phyloP scores from a whole-genome alignment of 306 rosid species.

The Castanopsis chinensis region DNA sequence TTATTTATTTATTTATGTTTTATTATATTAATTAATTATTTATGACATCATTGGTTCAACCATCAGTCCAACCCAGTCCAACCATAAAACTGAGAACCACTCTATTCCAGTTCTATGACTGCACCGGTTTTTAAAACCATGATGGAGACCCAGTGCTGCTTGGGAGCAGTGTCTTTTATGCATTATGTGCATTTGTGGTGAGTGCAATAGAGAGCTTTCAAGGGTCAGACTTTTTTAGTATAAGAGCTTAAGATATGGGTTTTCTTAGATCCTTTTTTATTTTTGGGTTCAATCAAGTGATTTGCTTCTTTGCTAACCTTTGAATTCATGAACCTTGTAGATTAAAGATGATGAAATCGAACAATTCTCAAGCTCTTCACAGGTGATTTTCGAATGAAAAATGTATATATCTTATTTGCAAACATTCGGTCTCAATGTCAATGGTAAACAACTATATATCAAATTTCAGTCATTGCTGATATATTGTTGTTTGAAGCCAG shows the following conservation, averaged over 20 bases:
- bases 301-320: not conserved
- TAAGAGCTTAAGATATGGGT: not conserved
- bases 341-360: constrained; percentile 42
- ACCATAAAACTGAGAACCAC: too few species aligned
- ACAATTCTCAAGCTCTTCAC: constrained; percentile 43
- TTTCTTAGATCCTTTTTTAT: not conserved
- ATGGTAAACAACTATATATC: not conserved
- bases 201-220: not conserved
- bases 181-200: not conserved
- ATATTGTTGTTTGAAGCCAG: not conserved
- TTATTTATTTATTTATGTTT: too few species aligned
- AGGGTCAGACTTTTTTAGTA: not conserved
- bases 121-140: too few species aligned
- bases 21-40: too few species aligned
- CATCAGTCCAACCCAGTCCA: fast-evolving
- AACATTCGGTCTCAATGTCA: not conserved
- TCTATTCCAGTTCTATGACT: too few species aligned
- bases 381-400: not conserved
- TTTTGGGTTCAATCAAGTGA: not conserved
- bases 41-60: too few species aligned
- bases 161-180: not conserved
- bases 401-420: not conserved
- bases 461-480: not conserved
- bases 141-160: not conserved
- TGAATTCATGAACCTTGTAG: constrained; percentile 20